Evolutionary conservation across 768 basidiomycete species (phyloP).

Genomic region (Pisolithus albus): DNA sequence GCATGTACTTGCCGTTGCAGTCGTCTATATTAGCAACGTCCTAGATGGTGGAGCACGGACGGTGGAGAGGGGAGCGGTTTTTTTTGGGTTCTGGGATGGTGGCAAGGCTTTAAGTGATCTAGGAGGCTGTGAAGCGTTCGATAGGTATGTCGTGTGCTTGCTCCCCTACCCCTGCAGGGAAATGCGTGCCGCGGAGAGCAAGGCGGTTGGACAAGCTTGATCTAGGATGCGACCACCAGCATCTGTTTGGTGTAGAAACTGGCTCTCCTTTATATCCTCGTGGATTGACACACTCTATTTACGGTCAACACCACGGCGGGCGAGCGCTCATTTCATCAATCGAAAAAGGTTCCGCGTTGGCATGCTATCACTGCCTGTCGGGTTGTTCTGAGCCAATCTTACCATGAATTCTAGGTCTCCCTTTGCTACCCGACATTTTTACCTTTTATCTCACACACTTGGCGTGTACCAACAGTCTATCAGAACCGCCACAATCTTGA

Average conservation of each 20-base stretch:
- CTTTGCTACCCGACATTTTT: constrained; percentile 19
- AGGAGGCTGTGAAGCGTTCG: neutral
- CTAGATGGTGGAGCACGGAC: neutral
- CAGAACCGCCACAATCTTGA: too few relatives aligned
- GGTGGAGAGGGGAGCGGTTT: neutral
- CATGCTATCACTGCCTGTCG: constrained; percentile 16
- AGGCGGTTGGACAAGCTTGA: neutral
- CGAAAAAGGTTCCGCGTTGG: constrained; percentile 19
- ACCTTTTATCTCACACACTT: constrained; percentile 16
- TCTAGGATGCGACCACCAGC: constrained; percentile 2
- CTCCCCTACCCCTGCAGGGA: neutral
- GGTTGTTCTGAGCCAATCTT: constrained; percentile 21
- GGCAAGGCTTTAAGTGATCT: neutral
- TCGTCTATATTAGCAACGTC: neutral
- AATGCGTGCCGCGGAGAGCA: neutral
- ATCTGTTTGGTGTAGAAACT: constrained; percentile 3
- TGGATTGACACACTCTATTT: constrained; percentile 25
- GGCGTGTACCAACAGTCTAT: too few relatives aligned
- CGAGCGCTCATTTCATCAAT: constrained; percentile 22
- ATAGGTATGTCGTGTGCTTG: neutral
- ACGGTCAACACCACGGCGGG: constrained; percentile 25
- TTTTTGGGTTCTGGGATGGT: neutral
- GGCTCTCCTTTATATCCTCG: constrained; percentile 23
- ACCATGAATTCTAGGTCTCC: constrained; percentile 14
- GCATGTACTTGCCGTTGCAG: constrained; percentile 14